These are phyloP conservation scores for Verticillium nonalfalfae DNA, from an alignment of 2,329 filamentous ascomycete species.

Conservation along the genomic window DNA sequence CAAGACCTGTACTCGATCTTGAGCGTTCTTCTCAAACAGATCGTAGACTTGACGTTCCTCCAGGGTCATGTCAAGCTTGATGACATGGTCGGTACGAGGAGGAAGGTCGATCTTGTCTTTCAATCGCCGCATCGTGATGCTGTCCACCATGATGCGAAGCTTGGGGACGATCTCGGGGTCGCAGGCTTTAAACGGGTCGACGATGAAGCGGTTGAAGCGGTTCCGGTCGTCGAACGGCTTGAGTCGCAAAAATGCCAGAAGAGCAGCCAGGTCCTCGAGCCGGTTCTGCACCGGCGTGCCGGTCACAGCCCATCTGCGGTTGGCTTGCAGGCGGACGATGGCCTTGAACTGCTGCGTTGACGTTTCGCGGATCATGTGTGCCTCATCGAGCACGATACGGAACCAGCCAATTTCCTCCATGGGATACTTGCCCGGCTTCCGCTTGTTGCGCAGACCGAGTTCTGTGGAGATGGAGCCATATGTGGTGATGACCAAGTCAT, in stretches of 20 bases:
- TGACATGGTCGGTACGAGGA: conserved; percentile 62
- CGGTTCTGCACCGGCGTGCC: conserved; percentile 94
- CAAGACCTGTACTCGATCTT: conserved; percentile 73
- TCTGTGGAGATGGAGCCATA: conserved; percentile 86
- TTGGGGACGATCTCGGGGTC: conserved; percentile 80
- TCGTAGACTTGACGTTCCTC: conserved; percentile 77
- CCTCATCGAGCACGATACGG: conserved; percentile 88
- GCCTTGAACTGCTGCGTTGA: conserved; percentile 77
- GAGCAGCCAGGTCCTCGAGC: conserved; percentile 79
- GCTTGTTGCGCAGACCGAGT: conserved; percentile 55
- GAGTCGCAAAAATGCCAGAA: conserved; percentile 79
- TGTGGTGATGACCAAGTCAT: conserved; percentile 85
- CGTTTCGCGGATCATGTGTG: conserved; percentile 87
- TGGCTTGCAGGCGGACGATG: conserved; percentile 71
- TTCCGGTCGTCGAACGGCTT: conserved; percentile 75
- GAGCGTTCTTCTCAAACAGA: conserved; percentile 75
- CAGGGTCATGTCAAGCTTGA: conserved; percentile 67
- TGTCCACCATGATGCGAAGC: conserved; percentile 83
- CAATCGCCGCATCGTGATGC: conserved; percentile 83
- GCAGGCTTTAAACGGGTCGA: conserved; percentile 79
- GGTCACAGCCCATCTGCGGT: conserved; percentile 92
- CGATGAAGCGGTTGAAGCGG: conserved; percentile 73
- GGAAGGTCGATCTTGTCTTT: conserved; percentile 89
- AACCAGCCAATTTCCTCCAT: conserved; percentile 84
- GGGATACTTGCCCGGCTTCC: conserved; percentile 55